Conservation (phyloP, 352 stramenopile genomes). For the Thalassiosira mediterranea region DNA sequence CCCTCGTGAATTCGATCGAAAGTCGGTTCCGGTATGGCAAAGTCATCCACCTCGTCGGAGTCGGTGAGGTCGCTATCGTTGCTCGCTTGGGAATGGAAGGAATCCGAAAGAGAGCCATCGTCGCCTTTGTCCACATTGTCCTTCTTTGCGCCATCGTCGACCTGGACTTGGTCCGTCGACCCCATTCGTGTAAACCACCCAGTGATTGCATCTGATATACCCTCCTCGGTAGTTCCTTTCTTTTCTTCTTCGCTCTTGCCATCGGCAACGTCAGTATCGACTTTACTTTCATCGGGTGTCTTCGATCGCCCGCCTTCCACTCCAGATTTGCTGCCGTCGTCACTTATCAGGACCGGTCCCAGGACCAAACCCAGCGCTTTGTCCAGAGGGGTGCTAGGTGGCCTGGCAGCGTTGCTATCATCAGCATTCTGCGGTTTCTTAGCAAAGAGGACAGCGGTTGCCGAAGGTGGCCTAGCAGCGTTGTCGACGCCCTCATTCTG, state of each 20-base stretch:
- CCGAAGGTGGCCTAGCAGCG: no score
- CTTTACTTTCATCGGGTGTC: neutral
- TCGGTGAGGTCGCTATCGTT: constrained; percentile 48
- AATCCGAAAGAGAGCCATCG: constrained; percentile 27
- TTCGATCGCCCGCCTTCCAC: neutral
- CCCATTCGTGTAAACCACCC: constrained; percentile 30
- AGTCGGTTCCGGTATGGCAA: constrained; percentile 33
- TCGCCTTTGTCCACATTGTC: constrained; percentile 17
- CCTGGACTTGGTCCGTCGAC: constrained; percentile 8
- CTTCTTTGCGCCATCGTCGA: no score
- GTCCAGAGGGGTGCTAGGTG: neutral
- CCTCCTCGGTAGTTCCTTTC: neutral
- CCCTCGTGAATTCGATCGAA: constrained; percentile 3
- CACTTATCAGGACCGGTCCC: neutral
- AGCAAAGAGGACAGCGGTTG: no score
- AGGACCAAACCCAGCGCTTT: constrained; percentile 9
- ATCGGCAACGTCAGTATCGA: neutral
- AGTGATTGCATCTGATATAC: constrained; percentile 24
- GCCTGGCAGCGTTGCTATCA: neutral
- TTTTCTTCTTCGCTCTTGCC: neutral
- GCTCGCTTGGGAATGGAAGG: constrained; percentile 52
- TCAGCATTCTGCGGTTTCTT: no score
- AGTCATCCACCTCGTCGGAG: constrained; percentile 34
- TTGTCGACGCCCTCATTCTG: neutral
- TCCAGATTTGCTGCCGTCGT: neutral